Conservation (phyloP, 106 monocot genomes). For the Agapanthus africanus region DNA sequence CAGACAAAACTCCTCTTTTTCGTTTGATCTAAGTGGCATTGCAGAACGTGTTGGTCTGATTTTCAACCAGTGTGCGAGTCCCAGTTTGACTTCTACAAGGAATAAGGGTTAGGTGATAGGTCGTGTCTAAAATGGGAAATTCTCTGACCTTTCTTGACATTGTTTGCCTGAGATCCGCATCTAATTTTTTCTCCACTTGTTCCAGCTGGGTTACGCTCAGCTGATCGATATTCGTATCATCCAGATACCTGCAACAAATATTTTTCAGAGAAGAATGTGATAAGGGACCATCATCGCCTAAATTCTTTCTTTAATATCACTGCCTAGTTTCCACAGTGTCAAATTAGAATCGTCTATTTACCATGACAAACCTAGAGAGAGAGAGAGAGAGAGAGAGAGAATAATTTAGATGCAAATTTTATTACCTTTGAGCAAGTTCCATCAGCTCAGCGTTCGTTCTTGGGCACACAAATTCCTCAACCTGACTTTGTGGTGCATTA, state of each 20-base stretch:
- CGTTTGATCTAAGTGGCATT: too few relatives aligned
- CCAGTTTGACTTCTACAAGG: too few relatives aligned
- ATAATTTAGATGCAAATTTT: neutral
- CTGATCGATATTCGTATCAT: slow-evolving; percentile 9
- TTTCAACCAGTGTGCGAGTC: too few relatives aligned
- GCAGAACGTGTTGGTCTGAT: too few relatives aligned
- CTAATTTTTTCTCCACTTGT: slow-evolving; percentile 23
- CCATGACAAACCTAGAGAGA: neutral
- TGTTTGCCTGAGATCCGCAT: slow-evolving; percentile 18
- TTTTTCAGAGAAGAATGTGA: neutral
- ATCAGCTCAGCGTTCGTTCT: slow-evolving; percentile 8
- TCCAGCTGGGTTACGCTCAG: slow-evolving; percentile 8
- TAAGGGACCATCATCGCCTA: too few relatives aligned
- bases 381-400: too few relatives aligned
- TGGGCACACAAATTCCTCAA: neutral
- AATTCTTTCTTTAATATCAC: neutral
- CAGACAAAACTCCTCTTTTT: too few relatives aligned
- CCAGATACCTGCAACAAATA: slow-evolving; percentile 13
- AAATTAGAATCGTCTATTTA: neutral
- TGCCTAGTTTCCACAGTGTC: neutral
- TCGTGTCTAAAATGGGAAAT: neutral
- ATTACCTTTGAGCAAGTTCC: slow-evolving; percentile 21
- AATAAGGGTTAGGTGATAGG: too few relatives aligned
- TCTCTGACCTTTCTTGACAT: slow-evolving; percentile 25
- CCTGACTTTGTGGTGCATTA: slow-evolving; percentile 3